Base-by-base conservation (phyloP, 805 yeast species). In the Kodamaea leandrae region DNA sequence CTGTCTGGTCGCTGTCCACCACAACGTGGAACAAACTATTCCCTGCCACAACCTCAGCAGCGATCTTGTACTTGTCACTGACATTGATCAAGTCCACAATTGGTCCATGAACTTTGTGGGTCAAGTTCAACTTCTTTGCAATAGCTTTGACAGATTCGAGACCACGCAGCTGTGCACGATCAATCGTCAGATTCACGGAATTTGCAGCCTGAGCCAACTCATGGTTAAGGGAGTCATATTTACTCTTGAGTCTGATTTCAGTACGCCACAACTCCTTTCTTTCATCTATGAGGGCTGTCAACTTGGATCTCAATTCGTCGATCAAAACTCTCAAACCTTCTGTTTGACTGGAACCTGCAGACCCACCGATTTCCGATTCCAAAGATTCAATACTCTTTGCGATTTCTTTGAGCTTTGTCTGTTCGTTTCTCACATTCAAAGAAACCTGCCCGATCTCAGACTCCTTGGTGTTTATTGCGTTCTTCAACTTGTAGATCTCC, bases 21-120 rank as follows among this genome's bases (percentile, higher is more conserved):
- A 93, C 93, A 21, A 91, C 80, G 57, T 91, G 87, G 54, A 89
- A 90, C 39, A 93, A 64, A 2, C 95, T 76, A 45, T 78, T 81
- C 1, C 97, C 97, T 16, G 95, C 97, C 36, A 88, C 77, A 2
- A 85, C 90, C 57, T 93, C 98, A 1, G 83, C 86, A 1, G 97
- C 96, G 1, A 81, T 75, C 54, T 83, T 83, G 56, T 87, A 90
- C 53, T 86, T 86, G 40, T 84, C 89, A 48, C 83, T 83, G 3
- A 87, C 91, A 42, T 74, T 74, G 39, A 93, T 83, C 23, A 93
- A 67, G 48, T 89, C 96, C 28, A 95, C 93, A 13, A 93, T 61
- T 0, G 95, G 82, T 0, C 99, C 99, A 61, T 77, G 81, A 7
- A 88, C 95, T 3, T 56, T 53, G 14, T 80, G 75, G 18, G 70